phyloP scores from a whole-genome alignment of 306 rosid species.

The Cicer pinnatifidum region DNA sequence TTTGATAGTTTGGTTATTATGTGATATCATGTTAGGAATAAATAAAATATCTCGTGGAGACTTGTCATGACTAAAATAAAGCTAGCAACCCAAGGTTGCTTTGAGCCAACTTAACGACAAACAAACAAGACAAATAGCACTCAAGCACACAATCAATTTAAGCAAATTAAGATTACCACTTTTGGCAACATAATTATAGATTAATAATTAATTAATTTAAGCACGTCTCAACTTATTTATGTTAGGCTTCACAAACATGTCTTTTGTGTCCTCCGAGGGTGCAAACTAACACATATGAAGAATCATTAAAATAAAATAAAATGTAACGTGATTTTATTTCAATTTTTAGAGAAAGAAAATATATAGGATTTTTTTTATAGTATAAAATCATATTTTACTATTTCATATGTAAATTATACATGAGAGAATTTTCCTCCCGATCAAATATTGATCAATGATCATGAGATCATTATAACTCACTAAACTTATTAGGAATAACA shows the following conservation, averaged over 20 bases:
- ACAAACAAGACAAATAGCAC: conserved; percentile 17
- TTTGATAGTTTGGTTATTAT: neutral
- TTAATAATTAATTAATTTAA: conserved; percentile 9
- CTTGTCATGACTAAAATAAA: conserved; percentile 27
- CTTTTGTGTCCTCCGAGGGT: neutral
- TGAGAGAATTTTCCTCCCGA: no score
- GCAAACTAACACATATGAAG: conserved; percentile 1
- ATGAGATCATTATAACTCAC: no score
- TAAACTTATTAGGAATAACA: no score
- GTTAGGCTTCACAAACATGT: neutral
- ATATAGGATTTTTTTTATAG: no score
- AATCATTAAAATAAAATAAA: neutral
- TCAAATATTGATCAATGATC: no score
- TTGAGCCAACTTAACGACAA: conserved; percentile 36
- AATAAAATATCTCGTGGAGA: neutral
- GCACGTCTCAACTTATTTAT: neutral
- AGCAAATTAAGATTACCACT: neutral
- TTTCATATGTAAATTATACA: no score
- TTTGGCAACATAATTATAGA: neutral
- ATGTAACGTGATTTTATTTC: no score
- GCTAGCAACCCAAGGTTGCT: conserved; percentile 25
- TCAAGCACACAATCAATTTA: conserved; percentile 11
- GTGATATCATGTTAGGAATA: conserved; percentile 21
- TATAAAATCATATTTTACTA: no score
- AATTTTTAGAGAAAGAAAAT: no score